phyloP scores from a whole-genome alignment of 805 yeast species.

The Kodamaea laetipori region DNA sequence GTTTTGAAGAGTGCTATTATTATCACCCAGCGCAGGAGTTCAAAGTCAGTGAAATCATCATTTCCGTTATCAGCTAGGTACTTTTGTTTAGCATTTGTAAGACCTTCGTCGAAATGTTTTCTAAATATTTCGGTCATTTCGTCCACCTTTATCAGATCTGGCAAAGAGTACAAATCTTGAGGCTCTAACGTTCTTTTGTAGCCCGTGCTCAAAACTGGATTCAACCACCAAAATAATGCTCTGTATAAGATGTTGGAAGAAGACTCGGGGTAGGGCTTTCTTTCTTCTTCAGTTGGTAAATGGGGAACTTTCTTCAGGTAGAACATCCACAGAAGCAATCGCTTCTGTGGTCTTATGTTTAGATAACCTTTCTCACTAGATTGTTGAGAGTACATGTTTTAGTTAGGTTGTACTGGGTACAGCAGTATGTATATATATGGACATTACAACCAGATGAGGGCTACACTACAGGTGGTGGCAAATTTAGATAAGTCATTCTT shows the following conservation, averaged over 20 bases:
- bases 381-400: too few relatives aligned
- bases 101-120: constrained; percentile 15
- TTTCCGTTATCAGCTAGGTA: constrained; percentile 23
- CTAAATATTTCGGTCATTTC: constrained; percentile 31
- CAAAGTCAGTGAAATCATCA: constrained; percentile 13
- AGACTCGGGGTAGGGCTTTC: constrained; percentile 47
- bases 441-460: too few relatives aligned
- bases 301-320: constrained; percentile 40
- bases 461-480: too few relatives aligned
- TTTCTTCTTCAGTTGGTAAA: constrained; percentile 52
- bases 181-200: constrained; percentile 71
- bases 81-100: constrained; percentile 17
- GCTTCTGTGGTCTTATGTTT: constrained; percentile 23
- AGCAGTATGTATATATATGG: too few relatives aligned
- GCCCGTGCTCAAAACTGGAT: constrained; percentile 63
- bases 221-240: constrained; percentile 66
- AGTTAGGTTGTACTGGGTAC: too few relatives aligned
- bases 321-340: constrained; percentile 36
- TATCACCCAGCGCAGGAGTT: constrained; percentile 23
- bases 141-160: constrained; percentile 32
- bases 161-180: constrained; percentile 50
- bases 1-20: constrained; percentile 14
- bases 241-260: constrained; percentile 42
- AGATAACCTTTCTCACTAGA: too few relatives aligned
- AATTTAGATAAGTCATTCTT: too few relatives aligned